Evolutionary conservation across 257 asterid genomes (phyloP).

Genomic region (Solanum megistacrolobum): DNA sequence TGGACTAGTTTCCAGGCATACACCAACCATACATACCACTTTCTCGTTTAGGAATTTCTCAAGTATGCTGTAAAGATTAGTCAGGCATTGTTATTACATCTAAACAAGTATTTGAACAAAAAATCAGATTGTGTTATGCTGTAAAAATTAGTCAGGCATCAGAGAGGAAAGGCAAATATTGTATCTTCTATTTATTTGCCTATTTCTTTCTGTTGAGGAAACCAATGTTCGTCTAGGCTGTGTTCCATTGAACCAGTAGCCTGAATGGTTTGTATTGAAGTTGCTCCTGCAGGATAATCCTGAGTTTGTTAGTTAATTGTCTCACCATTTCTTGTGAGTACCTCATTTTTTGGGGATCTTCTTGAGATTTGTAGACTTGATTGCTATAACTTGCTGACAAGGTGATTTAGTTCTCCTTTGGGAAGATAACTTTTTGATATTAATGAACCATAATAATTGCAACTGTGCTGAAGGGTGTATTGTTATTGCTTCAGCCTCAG

Average conservation of each 20-base stretch:
- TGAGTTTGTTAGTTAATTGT: background rate
- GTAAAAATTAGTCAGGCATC: slow-evolving; percentile 17
- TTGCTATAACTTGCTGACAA: background rate
- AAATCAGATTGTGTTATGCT: background rate
- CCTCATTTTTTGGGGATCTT: background rate
- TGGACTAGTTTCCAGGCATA: background rate
- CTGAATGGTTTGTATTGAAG: background rate
- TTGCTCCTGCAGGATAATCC: background rate
- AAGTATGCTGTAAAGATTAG: background rate
- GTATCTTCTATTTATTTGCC: background rate
- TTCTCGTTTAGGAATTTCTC: background rate
- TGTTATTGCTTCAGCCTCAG: background rate
- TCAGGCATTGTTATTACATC: background rate
- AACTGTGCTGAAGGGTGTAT: background rate
- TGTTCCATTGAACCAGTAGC: background rate
- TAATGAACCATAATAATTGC: background rate
- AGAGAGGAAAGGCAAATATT: background rate
- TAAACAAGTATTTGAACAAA: background rate
- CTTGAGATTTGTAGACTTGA: background rate
- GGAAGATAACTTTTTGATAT: background rate
- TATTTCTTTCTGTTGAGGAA: background rate
- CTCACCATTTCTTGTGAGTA: background rate
- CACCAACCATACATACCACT: background rate
- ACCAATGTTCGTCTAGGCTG: background rate
- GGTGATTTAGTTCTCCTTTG: background rate